These are phyloP conservation scores for Diplodia corticola DNA, from an alignment of 2,329 filamentous ascomycete genomes.

Conservation along the genomic window DNA sequence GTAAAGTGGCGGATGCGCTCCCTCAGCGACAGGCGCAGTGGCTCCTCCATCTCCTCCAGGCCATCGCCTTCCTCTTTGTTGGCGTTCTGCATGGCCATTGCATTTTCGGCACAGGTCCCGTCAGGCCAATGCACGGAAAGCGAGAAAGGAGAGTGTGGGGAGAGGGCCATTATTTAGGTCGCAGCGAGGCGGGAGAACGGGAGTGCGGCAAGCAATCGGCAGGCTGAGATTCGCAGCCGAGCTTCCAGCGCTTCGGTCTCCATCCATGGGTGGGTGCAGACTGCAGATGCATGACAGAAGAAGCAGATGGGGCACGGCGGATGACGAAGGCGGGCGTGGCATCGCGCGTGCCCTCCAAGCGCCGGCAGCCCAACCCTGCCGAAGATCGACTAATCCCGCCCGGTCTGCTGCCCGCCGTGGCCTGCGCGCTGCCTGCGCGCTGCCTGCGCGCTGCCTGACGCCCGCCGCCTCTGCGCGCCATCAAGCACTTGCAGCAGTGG, in stretches of 20 bases:
- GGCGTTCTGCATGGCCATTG: constrained; percentile 1
- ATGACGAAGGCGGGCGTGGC: constrained; percentile 4
- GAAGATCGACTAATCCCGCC: not conserved
- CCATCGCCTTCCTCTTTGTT: not conserved
- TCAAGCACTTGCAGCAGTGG: not conserved
- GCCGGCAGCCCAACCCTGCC: not conserved
- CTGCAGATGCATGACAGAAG: too few species aligned
- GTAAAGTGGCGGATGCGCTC: constrained; percentile 63
- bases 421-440: not conserved
- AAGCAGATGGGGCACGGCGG: not conserved
- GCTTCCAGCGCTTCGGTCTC: not conserved
- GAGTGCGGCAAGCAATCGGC: not conserved
- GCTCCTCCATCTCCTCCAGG: not conserved
- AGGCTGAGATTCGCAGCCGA: not conserved
- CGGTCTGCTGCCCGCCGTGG: not conserved
- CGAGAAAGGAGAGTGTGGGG: not conserved
- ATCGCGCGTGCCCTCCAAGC: not conserved
- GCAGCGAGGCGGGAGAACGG: not conserved
- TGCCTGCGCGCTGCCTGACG: not conserved
- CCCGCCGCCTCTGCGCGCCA: not conserved
- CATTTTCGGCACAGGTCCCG: not conserved
- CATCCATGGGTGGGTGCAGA: not conserved
- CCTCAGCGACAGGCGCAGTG: constrained; percentile 46
- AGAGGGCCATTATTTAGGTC: not conserved
- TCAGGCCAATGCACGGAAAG: constrained; percentile 1